Base-by-base conservation (phyloP, 345 rosid species). In the Arabis alpina region DNA sequence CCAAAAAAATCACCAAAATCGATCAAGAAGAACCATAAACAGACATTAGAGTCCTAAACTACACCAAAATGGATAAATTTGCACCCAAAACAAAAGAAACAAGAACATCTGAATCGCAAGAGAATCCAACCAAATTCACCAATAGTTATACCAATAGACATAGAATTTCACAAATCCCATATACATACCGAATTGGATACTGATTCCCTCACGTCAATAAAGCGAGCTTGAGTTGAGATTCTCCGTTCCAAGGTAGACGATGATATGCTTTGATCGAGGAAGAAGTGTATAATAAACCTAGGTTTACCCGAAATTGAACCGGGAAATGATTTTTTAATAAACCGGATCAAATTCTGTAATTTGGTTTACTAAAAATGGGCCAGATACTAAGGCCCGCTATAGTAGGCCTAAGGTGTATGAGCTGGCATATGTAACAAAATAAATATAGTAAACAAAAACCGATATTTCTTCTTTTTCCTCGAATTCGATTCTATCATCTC, bases 401-500 rank as follows among this genome's bases (percentile, higher is more conserved):
- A 45, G 6, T 52, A 41, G 54, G 49, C 62, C 19, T 11, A 59
- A 28, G 45, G 2, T 36, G 41, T 39, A 49, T 58, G 70, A 58
- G 67, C 27, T 59, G 77, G 67, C 61, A 43, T 41, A 8, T 8
- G 10, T 8, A 36, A 36, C 4, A 25, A 59, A 49, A 47, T 41
- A 30, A 41, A 53, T 47, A n/a, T 71, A 74, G 68, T 44, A 67
- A 67, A 67, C 43, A 61, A 74, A 28, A 60, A 34, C 55, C 15
- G 32, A 67, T 67, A 3, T 40, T 16, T 37, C 3, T 68, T 66
- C 64, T n/a, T n/a, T n/a, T n/a, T n/a, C n/a, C n/a, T n/a, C n/a
- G 36, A 65, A 48, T 60, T 44, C 73, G 73, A 67, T 66, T 73
- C 37, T 57, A 37, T 67, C 78, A 19, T 67, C 74, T 34, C 58